Evolutionary conservation across 129 eudicot species (phyloP).

Genomic region (Lonicera japonica): DNA sequence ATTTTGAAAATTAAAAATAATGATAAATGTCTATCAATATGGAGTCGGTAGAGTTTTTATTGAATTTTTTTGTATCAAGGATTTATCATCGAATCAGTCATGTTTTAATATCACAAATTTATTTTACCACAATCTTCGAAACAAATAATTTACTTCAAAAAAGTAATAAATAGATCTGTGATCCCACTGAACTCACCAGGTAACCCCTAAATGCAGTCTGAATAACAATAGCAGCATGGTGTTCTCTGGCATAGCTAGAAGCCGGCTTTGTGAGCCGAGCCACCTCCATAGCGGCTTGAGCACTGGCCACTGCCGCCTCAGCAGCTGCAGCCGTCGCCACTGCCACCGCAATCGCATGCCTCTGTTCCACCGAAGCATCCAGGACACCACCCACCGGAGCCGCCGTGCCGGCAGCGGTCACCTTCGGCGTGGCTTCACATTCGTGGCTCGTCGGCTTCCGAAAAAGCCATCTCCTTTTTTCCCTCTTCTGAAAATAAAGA

Average conservation of each 20-base stretch:
- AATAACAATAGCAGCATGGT: conserved; percentile 46
- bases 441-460: conserved; percentile 36
- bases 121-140: neutral
- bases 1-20: no score
- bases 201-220: conserved; percentile 81
- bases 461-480: conserved; percentile 60
- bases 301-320: conserved; percentile 34
- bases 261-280: conserved; percentile 35
- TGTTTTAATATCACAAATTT: no score
- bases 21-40: no score
- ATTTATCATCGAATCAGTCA: no score
- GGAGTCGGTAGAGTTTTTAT: no score
- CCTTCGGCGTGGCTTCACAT: conserved; percentile 8
- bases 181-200: conserved; percentile 47
- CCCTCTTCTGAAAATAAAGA: conserved; percentile 40
- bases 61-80: no score
- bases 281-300: conserved; percentile 54
- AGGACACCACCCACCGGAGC: neutral
- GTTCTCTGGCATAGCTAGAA: conserved; percentile 24
- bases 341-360: conserved; percentile 54
- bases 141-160: neutral
- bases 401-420: neutral
- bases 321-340: conserved; percentile 52
- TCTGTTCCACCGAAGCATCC: conserved; percentile 24
- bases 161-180: conserved; percentile 23